These are phyloP conservation scores for Citrus australasica DNA, from an alignment of 345 rosid genomes.

Conservation along the genomic window DNA sequence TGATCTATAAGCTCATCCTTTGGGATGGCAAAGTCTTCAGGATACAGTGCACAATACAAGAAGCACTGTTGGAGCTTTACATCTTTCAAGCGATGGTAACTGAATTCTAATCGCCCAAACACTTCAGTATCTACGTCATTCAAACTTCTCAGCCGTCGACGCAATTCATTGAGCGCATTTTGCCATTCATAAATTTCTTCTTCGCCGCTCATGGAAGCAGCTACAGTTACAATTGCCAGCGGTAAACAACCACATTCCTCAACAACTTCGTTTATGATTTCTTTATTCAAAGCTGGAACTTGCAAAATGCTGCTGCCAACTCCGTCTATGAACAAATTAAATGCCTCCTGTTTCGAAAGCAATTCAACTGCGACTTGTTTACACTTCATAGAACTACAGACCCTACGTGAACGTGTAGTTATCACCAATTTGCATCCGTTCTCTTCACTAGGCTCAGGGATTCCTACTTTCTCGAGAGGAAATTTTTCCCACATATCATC, in stretches of 20 bases:
- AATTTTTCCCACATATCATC: not conserved
- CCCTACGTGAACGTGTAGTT: not conserved
- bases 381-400: constrained; percentile 1
- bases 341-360: not conserved
- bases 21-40: too few species aligned
- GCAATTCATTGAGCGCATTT: constrained; percentile 4
- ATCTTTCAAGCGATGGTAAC: too few species aligned
- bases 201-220: constrained; percentile 2
- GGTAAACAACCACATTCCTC: not conserved
- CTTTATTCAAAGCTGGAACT: not conserved
- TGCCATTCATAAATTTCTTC: constrained; percentile 10
- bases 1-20: not conserved
- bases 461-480: not conserved
- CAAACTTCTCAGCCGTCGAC: not conserved
- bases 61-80: too few species aligned
- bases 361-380: not conserved
- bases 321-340: too few species aligned
- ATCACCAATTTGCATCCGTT: constrained; percentile 8
- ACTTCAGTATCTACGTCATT: too few species aligned
- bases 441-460: not conserved
- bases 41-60: too few species aligned
- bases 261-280: not conserved
- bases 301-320: not conserved
- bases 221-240: constrained; percentile 8
- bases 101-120: not conserved